phyloP scores from a whole-genome alignment of 257 asterid species.

The Gentiana macrophylla region DNA sequence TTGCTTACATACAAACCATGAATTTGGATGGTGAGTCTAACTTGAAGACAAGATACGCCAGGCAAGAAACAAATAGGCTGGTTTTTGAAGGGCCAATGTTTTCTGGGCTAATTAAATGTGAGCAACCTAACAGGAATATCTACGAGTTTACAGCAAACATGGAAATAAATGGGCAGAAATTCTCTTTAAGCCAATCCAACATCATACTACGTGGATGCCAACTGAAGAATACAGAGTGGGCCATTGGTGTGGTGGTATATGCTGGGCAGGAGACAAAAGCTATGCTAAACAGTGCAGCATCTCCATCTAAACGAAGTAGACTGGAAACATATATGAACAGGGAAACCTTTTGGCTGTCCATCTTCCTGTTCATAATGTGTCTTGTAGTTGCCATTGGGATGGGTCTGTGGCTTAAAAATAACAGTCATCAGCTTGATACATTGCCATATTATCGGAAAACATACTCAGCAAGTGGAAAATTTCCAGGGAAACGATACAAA shows the following conservation, averaged over 20 bases:
- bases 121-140: slow-evolving; percentile 94
- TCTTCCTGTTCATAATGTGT: slow-evolving; percentile 84
- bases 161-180: slow-evolving; percentile 65
- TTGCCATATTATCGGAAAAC: slow-evolving; percentile 83
- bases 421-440: slow-evolving; percentile 58
- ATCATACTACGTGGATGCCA: slow-evolving; percentile 96
- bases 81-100: slow-evolving; percentile 46
- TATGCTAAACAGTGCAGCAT: slow-evolving; percentile 85
- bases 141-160: slow-evolving; percentile 90
- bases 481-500: slow-evolving; percentile 44
- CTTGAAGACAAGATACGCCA: slow-evolving; percentile 96
- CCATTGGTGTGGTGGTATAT: slow-evolving; percentile 89
- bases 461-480: slow-evolving; percentile 42
- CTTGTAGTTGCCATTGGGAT: slow-evolving; percentile 73
- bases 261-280: slow-evolving; percentile 99
- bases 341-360: slow-evolving; percentile 89
- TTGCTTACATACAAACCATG: slow-evolving; percentile 97
- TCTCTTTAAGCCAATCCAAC: slow-evolving; percentile 85
- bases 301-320: slow-evolving; percentile 92
- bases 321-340: slow-evolving; percentile 92
- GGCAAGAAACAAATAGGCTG: slow-evolving; percentile 83
- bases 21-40: slow-evolving; percentile 98
- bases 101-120: slow-evolving; percentile 79
- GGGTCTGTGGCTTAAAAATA: slow-evolving; percentile 80
- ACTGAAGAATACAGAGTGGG: slow-evolving; percentile 96